These are phyloP conservation scores for Eucalyptus regnans DNA, from an alignment of 345 rosid species.

Conservation along the genomic window DNA sequence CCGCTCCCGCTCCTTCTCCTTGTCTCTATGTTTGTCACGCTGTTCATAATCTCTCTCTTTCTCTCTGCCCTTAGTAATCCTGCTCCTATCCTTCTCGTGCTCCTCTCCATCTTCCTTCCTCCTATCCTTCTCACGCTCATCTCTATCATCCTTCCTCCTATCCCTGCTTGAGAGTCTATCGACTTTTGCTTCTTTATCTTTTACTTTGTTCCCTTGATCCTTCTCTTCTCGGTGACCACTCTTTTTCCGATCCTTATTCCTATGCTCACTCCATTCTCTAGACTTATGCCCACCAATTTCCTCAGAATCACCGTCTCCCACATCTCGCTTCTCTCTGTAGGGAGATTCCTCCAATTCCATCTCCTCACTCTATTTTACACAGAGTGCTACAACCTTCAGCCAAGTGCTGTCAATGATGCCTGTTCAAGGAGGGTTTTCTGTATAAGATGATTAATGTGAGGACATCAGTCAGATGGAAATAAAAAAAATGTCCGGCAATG, in stretches of 20 bases:
- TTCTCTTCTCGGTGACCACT: not conserved
- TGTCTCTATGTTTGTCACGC: slow-evolving; percentile 7
- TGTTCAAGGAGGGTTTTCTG: not conserved
- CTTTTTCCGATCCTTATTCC: slow-evolving; percentile 1
- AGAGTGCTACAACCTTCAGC: not conserved
- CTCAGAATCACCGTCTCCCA: slow-evolving; percentile 8
- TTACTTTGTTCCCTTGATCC: not conserved
- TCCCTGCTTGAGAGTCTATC: not conserved
- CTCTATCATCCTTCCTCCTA: not conserved
- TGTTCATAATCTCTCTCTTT: slow-evolving; percentile 24
- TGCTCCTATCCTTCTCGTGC: slow-evolving; percentile 8
- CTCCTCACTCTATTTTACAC: not conserved
- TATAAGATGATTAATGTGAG: not conserved
- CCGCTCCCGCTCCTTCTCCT: slow-evolving; percentile 23
- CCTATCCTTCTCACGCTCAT: slow-evolving; percentile 22
- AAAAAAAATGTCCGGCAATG: not conserved
- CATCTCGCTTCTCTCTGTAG: not conserved
- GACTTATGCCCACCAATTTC: not conserved
- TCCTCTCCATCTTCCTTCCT: slow-evolving; percentile 17
- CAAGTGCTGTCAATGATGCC: not conserved
- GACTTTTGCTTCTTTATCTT: not conserved
- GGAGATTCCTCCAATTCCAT: slow-evolving; percentile 8
- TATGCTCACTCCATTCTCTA: slow-evolving; percentile 2
- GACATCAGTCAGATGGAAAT: not conserved
- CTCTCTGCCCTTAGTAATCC: slow-evolving; percentile 30